These are phyloP conservation scores for Aspergillus bombycis DNA, from an alignment of 2,329 filamentous ascomycete species.

Conservation along the genomic window DNA sequence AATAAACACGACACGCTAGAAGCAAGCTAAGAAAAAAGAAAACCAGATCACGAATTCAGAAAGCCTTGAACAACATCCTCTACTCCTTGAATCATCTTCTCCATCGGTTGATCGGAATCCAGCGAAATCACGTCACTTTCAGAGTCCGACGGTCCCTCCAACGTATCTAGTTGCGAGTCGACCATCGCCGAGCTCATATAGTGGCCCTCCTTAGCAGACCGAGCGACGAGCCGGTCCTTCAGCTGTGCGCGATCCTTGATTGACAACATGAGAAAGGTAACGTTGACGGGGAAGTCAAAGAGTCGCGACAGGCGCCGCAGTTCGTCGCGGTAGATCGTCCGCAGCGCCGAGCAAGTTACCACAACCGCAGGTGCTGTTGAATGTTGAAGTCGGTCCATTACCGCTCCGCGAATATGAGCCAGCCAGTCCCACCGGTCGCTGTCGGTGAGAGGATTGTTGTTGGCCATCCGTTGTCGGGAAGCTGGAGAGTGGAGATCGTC, in stretches of 20 bases:
- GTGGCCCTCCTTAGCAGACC: conserved; percentile 45
- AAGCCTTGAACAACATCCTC: neutral
- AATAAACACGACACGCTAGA: neutral
- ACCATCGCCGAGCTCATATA: conserved; percentile 61
- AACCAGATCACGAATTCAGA: neutral
- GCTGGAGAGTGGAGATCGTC: conserved; percentile 55
- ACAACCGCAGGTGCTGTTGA: conserved; percentile 40
- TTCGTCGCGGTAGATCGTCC: conserved; percentile 59
- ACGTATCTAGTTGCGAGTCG: conserved; percentile 52
- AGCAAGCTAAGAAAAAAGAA: neutral
- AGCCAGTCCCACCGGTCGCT: conserved; percentile 60
- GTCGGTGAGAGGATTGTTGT: conserved; percentile 54
- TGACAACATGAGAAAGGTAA: conserved; percentile 46
- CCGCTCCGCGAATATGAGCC: conserved; percentile 25
- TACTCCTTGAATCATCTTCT: conserved; percentile 12
- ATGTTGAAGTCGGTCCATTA: conserved; percentile 23
- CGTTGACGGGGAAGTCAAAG: conserved; percentile 23
- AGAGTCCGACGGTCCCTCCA: conserved; percentile 51
- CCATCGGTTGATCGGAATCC: conserved; percentile 15
- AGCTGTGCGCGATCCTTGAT: conserved; percentile 36
- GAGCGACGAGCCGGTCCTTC: conserved; percentile 48
- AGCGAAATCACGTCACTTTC: conserved; percentile 33
- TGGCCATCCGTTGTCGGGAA: conserved; percentile 56
- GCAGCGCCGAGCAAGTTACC: conserved; percentile 58
- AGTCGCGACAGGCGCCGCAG: conserved; percentile 44